A percentile compares a stretch with the other conserved stretches of the same genome.
Conservation (phyloP, 2,329 filamentous ascomycete genomes). For the Pseudogymnoascus sp. region DNA sequence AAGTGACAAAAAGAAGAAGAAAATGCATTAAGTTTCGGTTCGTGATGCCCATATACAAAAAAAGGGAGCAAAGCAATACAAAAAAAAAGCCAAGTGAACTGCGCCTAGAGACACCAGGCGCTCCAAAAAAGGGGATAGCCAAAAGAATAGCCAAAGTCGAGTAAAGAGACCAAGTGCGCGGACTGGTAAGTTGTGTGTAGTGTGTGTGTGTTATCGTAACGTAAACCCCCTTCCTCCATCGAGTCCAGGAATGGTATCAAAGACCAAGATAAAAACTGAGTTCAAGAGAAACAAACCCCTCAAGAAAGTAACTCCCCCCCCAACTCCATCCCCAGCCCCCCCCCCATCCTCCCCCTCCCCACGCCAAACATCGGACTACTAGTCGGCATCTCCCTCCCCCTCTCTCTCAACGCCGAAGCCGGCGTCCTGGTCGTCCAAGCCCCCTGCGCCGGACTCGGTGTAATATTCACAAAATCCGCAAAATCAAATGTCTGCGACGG, state of each 20-base stretch:
- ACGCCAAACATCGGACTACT: not conserved
- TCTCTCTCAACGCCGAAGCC: not conserved
- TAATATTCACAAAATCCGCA: constrained; percentile 94
- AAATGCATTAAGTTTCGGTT: not conserved
- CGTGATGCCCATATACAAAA: not conserved
- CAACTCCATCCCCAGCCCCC: not conserved
- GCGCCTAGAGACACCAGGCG: not conserved
- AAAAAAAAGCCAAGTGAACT: not conserved
- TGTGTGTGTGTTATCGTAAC: not conserved
- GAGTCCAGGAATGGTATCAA: not conserved
- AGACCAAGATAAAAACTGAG: not conserved
- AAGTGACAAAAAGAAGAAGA: not conserved
- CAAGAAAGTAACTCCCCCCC: not conserved
- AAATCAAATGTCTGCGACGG: constrained; percentile 85
- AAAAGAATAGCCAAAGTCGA: not conserved
- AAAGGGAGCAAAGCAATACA: not conserved
- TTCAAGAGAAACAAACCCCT: too few relatives aligned
- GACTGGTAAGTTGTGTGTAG: not conserved
- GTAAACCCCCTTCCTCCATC: not conserved
- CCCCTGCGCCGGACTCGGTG: constrained; percentile 86
- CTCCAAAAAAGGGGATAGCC: not conserved
- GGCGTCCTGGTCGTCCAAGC: constrained; percentile 46
- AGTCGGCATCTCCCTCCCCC: not conserved
- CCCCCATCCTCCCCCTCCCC: not conserved
- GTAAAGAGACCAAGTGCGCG: not conserved